A percentile compares a stretch with the other conserved stretches of the same genome.
phyloP scores from a whole-genome alignment of 1,139 yeast species.

The Kurtzmaniella quercitrusa region DNA sequence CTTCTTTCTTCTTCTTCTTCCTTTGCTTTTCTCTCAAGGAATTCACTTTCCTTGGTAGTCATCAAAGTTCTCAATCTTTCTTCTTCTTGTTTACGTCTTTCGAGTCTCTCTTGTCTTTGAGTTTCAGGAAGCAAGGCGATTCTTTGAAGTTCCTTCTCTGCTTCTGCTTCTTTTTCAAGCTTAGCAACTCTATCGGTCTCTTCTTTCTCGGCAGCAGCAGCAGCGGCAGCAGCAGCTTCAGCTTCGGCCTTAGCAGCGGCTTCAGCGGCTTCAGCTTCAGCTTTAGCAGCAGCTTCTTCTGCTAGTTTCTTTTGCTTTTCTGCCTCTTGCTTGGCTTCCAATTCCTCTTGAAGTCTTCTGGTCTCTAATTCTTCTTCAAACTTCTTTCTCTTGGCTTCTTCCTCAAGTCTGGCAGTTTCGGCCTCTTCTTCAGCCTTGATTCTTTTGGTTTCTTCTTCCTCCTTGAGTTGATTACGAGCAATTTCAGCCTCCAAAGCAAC shows the following conservation, averaged over 20 bases:
- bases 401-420: conserved; percentile 33
- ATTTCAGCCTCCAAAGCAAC: conserved; percentile 42
- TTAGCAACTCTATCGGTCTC: conserved; percentile 17
- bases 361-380: conserved; percentile 27
- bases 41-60: conserved; percentile 23
- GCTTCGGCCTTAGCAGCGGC: conserved; percentile 18
- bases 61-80: conserved; percentile 22
- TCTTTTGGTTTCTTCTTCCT: conserved; percentile 45
- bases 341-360: conserved; percentile 18
- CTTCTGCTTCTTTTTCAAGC: conserved; percentile 14
- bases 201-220: conserved; percentile 19
- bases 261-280: no score
- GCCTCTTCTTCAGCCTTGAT: conserved; percentile 42
- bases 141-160: conserved; percentile 13
- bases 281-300: conserved; percentile 41
- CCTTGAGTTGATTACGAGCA: conserved; percentile 42
- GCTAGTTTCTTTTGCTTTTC: conserved; percentile 25
- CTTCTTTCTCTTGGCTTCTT: conserved; percentile 28
- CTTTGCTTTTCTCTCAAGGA: conserved; percentile 21
- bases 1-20: conserved; percentile 21
- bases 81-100: conserved; percentile 26
- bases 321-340: conserved; percentile 26
- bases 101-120: conserved; percentile 23
- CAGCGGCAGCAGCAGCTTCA: conserved; percentile 29
- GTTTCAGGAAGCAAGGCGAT: conserved; percentile 17